Conservation (phyloP, 2,329 filamentous ascomycete genomes). For the Tolypocladium nubicola region DNA sequence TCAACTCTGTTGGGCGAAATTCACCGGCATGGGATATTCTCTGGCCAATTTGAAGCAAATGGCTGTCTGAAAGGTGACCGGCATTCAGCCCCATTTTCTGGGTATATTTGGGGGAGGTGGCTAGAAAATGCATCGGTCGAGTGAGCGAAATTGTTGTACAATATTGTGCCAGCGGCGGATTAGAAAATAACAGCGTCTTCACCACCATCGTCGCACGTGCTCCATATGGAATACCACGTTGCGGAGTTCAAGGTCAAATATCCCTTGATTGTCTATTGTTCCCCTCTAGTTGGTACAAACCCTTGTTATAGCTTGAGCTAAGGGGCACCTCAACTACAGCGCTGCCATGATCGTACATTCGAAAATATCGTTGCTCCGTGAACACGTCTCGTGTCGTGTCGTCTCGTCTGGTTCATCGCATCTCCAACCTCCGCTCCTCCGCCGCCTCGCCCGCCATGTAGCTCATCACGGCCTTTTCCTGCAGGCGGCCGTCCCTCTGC, state of each 20-base stretch:
- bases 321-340: background rate
- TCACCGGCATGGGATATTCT: background rate
- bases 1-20: background rate
- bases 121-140: background rate
- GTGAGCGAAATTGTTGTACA: background rate
- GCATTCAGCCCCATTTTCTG: background rate
- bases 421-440: constrained; percentile 18
- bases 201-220: background rate
- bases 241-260: background rate
- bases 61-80: background rate
- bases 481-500: constrained; percentile 14
- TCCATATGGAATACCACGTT: background rate
- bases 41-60: background rate
- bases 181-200: background rate
- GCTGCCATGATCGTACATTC: background rate
- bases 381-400: background rate
- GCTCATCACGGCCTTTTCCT: constrained; percentile 24
- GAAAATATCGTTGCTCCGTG: background rate
- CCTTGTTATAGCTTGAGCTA: too few relatives aligned
- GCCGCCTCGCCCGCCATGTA: constrained; percentile 37
- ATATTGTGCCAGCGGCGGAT: background rate
- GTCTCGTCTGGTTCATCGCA: background rate
- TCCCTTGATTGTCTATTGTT: background rate
- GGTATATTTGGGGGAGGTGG: background rate
- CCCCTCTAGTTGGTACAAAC: too few relatives aligned